These are phyloP conservation scores for Lachnellula willkommii DNA, from an alignment of 2,329 filamentous ascomycete species.

Conservation along the genomic window DNA sequence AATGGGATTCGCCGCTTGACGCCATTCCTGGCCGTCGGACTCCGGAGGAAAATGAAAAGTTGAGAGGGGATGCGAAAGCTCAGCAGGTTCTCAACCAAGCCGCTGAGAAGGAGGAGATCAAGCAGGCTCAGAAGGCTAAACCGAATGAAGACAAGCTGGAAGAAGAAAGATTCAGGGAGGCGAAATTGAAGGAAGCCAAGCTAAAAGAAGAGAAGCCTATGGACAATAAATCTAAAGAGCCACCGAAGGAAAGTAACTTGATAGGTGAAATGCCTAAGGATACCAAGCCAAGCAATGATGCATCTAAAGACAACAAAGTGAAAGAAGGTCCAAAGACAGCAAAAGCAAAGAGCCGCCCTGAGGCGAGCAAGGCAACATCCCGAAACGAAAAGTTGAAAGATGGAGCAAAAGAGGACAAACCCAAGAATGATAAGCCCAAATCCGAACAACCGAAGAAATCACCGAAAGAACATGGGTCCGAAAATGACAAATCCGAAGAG, in stretches of 20 bases:
- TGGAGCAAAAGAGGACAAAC: not conserved
- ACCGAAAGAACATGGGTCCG: not conserved
- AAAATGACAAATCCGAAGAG: not conserved
- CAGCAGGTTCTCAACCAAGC: not conserved
- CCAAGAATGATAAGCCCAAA: not conserved
- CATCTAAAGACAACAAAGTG: not conserved
- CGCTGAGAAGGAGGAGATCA: not conserved
- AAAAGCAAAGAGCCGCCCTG: not conserved
- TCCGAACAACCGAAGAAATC: not conserved
- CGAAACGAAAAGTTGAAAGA: not conserved
- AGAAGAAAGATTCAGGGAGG: not conserved
- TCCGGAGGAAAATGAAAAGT: not conserved
- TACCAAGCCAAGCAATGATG: not conserved
- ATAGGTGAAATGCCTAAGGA: not conserved
- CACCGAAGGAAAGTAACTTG: not conserved
- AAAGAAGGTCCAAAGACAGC: not conserved
- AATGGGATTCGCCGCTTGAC: conserved; percentile 10
- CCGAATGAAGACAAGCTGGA: not conserved
- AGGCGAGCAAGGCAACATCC: not conserved
- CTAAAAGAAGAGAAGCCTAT: not conserved
- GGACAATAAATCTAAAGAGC: not conserved
- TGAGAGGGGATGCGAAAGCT: not conserved
- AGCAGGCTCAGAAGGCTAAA: not conserved
- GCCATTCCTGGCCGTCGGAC: conserved; percentile 4
- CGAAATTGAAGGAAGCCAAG: not conserved